Evolutionary conservation across 208 protist genomes (phyloP), one percentile per base, ranked within the genome.

Genomic region (Leishmania arabica): DNA sequence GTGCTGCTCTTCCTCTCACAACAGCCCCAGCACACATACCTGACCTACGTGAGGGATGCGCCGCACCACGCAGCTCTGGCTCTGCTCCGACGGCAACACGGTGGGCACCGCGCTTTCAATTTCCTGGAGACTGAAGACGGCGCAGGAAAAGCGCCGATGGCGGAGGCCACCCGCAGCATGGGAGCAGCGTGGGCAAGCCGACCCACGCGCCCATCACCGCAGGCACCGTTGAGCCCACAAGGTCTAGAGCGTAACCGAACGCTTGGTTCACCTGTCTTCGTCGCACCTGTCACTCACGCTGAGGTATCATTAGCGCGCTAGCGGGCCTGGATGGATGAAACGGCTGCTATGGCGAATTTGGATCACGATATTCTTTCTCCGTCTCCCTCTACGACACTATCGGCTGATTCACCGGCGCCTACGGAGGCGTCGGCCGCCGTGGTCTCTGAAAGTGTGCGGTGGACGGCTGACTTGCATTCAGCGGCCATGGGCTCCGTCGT

Each of bases 1-100:
- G 77, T 87, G 76, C 42, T 89, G n/a, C 15, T 21, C 15, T 89
- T 83, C 62, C 53, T 87, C 21, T 24, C 40, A n/a, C 54, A 34
- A 51, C 75, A 86, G 42, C 80, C 83, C 0, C 66, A 78, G 34
- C 62, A 84, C 66, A 70, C 62, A 17, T 83, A 64, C 58, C 76
- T 78, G 47, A 81, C 81, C 3, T 9, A 47, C 70, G 77, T 66
- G 34, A 27, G 3, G 24, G 76, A 72, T 42, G 75, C 65, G 8
- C 76, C 81, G 0, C 31, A 75, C 8, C 69, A 84, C 60, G 81
- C 75, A 27, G 76, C 75, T 42, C 19, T 77, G 27, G 3, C 5
- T 47, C 37, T 24, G 8, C 45, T 19, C 69, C 21, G 24, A 21
- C 69, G 45, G 40, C 69, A 54, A 34, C 40, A n/a, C 27, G 21